phyloP scores from a whole-genome alignment of 257 asterid species.

The Datura wrightii region DNA sequence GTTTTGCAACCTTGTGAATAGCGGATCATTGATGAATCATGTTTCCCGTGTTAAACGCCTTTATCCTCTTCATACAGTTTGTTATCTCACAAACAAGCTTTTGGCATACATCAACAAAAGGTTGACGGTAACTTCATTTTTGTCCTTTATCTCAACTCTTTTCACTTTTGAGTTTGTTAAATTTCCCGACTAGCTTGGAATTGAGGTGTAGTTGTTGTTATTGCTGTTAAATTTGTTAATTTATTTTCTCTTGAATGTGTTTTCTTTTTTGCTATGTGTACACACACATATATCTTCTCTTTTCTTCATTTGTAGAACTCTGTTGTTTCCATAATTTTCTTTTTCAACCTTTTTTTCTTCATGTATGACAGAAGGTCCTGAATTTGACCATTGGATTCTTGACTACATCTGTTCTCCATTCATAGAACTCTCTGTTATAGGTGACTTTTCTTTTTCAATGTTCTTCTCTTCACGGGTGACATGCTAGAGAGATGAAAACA shows the following conservation, averaged over 20 bases:
- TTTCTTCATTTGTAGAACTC: conserved; percentile 5
- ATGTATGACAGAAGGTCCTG: conserved; percentile 1
- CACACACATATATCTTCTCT: not conserved
- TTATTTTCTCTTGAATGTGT: not conserved
- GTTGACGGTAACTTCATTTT: conserved; percentile 45
- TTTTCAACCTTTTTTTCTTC: not conserved
- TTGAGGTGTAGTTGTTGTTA: conserved; percentile 3
- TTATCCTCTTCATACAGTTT: conserved; percentile 82
- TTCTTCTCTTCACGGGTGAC: not conserved
- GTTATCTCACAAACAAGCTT: conserved; percentile 80
- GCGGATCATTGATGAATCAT: conserved; percentile 63
- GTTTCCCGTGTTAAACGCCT: conserved; percentile 59
- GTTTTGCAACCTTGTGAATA: conserved; percentile 70
- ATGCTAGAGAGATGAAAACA: not conserved
- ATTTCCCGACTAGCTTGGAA: not conserved
- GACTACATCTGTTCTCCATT: not conserved
- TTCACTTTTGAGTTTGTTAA: not conserved
- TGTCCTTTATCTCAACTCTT: conserved; percentile 23
- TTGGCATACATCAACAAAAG: conserved; percentile 83
- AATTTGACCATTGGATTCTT: not conserved
- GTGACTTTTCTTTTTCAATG: not conserved
- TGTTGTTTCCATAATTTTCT: not conserved
- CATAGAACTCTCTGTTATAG: conserved; percentile 12
- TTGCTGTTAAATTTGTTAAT: not conserved
- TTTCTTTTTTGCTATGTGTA: not conserved